Evolutionary conservation across 768 basidiomycete genomes (phyloP).

Genomic region (Suillus luteus): DNA sequence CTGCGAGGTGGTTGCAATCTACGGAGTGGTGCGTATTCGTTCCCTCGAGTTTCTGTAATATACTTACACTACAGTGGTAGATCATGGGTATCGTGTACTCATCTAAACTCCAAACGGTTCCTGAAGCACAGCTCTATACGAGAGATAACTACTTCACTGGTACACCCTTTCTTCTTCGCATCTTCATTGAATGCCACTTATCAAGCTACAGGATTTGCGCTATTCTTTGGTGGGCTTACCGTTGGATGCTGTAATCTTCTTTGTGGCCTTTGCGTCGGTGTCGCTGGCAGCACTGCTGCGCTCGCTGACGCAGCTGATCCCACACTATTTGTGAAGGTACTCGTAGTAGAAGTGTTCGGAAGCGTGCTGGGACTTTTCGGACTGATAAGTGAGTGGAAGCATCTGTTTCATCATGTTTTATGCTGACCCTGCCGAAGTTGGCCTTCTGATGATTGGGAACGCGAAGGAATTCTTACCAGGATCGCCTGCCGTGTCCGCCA

Average conservation of each 20-base stretch:
- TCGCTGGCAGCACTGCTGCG: constrained; percentile 95
- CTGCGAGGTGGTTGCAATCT: constrained; percentile 99
- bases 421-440: constrained; percentile 50
- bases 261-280: constrained; percentile 91
- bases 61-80: constrained; percentile 35
- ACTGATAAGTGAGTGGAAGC: constrained; percentile 70
- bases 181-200: not conserved
- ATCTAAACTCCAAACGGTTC: constrained; percentile 65
- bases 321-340: constrained; percentile 91
- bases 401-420: constrained; percentile 1
- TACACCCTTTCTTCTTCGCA: constrained; percentile 25
- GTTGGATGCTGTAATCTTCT: constrained; percentile 94
- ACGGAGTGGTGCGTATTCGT: constrained; percentile 74
- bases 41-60: not conserved
- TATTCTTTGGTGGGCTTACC: constrained; percentile 97
- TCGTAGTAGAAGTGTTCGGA: constrained; percentile 94
- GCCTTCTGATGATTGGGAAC: constrained; percentile 73
- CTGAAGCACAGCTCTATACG: constrained; percentile 75
- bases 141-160: constrained; percentile 92
- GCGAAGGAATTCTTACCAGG: constrained; percentile 58
- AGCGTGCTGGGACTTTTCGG: constrained; percentile 93
- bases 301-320: constrained; percentile 96
- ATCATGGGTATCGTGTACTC: constrained; percentile 98
- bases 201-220: constrained; percentile 67
- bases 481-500: constrained; percentile 23